Evolutionary conservation across 2,329 filamentous ascomycete species (phyloP), one percentile per base, ranked within the genome.

Genomic region (Arthrobotrys musiformis): DNA sequence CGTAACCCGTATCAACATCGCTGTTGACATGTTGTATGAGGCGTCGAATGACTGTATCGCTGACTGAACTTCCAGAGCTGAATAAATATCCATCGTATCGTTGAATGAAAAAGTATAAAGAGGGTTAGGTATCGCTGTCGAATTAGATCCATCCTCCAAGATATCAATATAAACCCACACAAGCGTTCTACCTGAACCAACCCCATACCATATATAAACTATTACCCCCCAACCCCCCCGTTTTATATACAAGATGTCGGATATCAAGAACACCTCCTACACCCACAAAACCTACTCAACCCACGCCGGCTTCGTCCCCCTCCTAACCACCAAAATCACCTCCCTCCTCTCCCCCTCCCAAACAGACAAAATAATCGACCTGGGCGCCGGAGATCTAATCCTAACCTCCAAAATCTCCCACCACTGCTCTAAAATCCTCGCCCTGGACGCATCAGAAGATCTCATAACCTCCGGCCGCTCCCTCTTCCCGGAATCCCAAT

Each of bases 271-370:
- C 33, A 46, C 61, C 52, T 24, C 26, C 52, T 58, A 60, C 52
- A 61, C 64, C 64, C 37, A 33, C 24, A 19, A 67, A 24, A 64
- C 28, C 28, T 81, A 81, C 79, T 84, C 84, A 79, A 77, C 77
- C n/a, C 80, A 81, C 50, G 84, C 84, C 19, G 69, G 80, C 76
- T 85, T 85, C 80, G 84, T 85, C 24, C 83, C 84, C 22, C 79
- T 82, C 60, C 83, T 85, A 50, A 85, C 84, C 11, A 80, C 81
- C 2, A 83, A 79, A 56, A 81, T 85, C 13, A 56, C 84, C 56
- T 78, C 81, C 42, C 82, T 84, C 79, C 83, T 85, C 56, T 78
- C 80, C 73, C 80, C 82, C 2, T 76, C 80, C 66, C 81, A 82
- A 5, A 80, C 44, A 35, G 83, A 85, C 67, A 79, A 54, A 15